These are phyloP conservation scores for Penicillium olsonii DNA, from an alignment of 2,329 filamentous ascomycete genomes.

Conservation along the genomic window DNA sequence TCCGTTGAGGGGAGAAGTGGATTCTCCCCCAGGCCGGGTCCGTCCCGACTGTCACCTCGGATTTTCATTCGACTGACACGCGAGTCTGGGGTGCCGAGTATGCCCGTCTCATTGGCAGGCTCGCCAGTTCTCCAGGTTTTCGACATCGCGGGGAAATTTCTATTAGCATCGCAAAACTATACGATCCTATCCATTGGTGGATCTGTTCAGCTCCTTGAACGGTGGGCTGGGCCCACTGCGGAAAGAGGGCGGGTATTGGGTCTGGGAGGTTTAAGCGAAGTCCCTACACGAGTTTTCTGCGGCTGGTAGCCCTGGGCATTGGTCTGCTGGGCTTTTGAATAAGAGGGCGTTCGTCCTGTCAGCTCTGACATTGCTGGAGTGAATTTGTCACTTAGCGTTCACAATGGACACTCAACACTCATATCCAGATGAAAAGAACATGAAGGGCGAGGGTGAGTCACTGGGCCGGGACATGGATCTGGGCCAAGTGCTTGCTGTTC, in stretches of 20 bases:
- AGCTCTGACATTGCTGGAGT: neutral
- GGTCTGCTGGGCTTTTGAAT: neutral
- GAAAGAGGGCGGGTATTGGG: constrained; percentile 9
- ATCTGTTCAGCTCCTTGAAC: neutral
- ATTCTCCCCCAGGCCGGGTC: neutral
- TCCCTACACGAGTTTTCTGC: neutral
- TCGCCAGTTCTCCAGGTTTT: neutral
- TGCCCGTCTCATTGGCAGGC: neutral
- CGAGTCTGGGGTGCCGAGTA: constrained; percentile 7
- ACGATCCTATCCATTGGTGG: neutral
- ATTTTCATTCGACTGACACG: neutral
- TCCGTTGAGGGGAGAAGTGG: constrained; percentile 6
- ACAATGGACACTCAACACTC: neutral
- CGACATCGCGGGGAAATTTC: constrained; percentile 1
- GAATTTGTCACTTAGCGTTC: neutral
- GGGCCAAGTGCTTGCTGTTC: constrained; percentile 16
- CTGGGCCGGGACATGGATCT: constrained; percentile 13
- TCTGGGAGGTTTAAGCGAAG: constrained; percentile 15
- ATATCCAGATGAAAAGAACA: constrained; percentile 7
- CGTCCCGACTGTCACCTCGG: neutral
- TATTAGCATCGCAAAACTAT: neutral
- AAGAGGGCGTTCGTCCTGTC: neutral
- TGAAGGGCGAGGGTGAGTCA: constrained; percentile 9
- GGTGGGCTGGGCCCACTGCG: constrained; percentile 8
- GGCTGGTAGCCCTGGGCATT: neutral